phyloP scores from a whole-genome alignment of 2,329 filamentous ascomycete species.

The Aspergillus tamarii region DNA sequence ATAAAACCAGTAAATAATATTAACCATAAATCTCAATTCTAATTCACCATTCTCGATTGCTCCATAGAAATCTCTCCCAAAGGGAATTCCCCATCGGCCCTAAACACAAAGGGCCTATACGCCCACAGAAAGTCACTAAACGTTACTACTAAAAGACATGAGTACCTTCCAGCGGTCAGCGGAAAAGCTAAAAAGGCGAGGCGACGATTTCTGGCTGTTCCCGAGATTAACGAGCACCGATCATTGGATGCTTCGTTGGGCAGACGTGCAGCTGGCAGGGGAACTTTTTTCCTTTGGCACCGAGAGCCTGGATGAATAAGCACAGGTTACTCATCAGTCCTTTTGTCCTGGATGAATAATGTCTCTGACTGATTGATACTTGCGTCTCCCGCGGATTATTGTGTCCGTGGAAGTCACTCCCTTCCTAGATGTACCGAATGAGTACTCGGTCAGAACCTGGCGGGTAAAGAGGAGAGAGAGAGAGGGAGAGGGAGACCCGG shows the following conservation, averaged over 20 bases:
- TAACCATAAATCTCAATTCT: constrained; percentile 10
- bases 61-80: constrained; percentile 13
- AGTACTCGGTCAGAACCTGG: background rate
- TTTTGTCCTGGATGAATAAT: constrained; percentile 13
- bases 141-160: constrained; percentile 1
- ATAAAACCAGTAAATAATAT: constrained; percentile 7
- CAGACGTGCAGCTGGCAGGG: constrained; percentile 35
- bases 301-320: constrained; percentile 22
- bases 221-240: constrained; percentile 29
- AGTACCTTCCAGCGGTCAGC: constrained; percentile 30
- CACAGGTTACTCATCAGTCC: constrained; percentile 14
- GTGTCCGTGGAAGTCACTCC: background rate
- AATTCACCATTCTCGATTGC: constrained; percentile 14
- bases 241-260: constrained; percentile 44
- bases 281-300: constrained; percentile 17
- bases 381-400: background rate
- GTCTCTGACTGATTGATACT: constrained; percentile 2
- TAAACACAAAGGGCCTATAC: constrained; percentile 6
- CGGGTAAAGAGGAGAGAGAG: background rate
- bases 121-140: background rate
- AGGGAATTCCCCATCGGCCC: constrained; percentile 11
- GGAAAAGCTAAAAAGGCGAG: constrained; percentile 34
- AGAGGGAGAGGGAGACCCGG: background rate
- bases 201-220: constrained; percentile 36
- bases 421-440: background rate